Base-by-base conservation (phyloP, 495 filamentous ascomycete species). In the Pyronema omphalodes region DNA sequence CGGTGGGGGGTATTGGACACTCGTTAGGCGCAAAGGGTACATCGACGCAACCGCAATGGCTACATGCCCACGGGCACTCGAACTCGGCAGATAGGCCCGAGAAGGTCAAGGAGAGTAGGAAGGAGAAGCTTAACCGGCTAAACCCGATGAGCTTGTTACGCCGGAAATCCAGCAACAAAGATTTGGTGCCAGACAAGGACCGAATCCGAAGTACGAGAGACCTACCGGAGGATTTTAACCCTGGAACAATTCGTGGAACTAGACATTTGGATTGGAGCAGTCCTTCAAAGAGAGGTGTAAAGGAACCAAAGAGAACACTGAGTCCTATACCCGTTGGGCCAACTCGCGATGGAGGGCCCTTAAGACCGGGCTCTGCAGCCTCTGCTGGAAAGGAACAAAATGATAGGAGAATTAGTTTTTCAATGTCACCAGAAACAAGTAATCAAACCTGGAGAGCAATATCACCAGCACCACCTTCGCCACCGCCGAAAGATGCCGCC, bases 81-180 rank as follows among this genome's bases (percentile, higher is more conserved):
- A 9, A 9, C 33, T n/a, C 34, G 11, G 15, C 9, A 3, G 37
- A 14, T 6, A 44, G 11, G 14, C 51, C 51, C 3, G 34, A 51
- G 48, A 47, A 47, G 18, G 17, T 47, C 17, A 47, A 50, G n/a
- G 47, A 50, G 12, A 34, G 37, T 37, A 34, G 37, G 37, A 41
- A 41, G 37, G 50, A 79, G 14, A 82, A 78, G 70, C 74, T 84
- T 12, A 76, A 79, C 58, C 73, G 84, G 1, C 68, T 80, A 36
- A 86, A 85, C 59, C 82, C 82, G 9, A 83, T 85, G 76, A 74
- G 79, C 7, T 70, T 86, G 44, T 76, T 78, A 57, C 72, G 79
- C 23, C 70, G 82, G 44, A 71, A 79, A 49, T 76, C 77, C 8
- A 73, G 71, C 1, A 76, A 79, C 50, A 37, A 53, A 4, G 23